Conservation (phyloP, 768 basidiomycete species). For the Leccinum broughii region DNA sequence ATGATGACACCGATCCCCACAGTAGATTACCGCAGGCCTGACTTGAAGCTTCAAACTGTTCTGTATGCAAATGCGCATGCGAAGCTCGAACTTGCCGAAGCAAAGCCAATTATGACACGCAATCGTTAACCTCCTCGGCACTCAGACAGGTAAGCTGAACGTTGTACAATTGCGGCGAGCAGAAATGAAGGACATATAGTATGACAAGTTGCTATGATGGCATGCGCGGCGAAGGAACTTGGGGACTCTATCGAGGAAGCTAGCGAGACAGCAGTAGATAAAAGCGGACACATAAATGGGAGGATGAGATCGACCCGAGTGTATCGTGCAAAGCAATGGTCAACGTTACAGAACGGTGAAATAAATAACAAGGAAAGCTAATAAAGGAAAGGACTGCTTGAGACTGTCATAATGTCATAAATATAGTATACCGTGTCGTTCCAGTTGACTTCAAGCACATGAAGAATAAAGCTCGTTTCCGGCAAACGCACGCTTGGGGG, state of each 20-base stretch:
- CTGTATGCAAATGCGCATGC: too few relatives aligned
- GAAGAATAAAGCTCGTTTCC: background rate
- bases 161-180: background rate
- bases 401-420: background rate
- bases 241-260: background rate
- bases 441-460: background rate
- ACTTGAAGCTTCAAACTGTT: too few relatives aligned
- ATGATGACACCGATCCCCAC: too few relatives aligned
- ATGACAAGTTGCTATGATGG: background rate
- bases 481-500: background rate
- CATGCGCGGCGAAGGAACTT: background rate
- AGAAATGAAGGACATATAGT: background rate
- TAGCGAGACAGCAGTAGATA: background rate
- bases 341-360: background rate
- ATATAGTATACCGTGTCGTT: background rate
- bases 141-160: background rate
- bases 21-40: too few relatives aligned
- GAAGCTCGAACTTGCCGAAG: background rate
- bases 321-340: constrained; percentile 8
- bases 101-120: too few relatives aligned
- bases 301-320: background rate
- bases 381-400: background rate
- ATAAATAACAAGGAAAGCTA: background rate
- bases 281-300: background rate
- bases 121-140: too few relatives aligned